These are phyloP conservation scores for Glebionis coronaria DNA, from an alignment of 129 eudicot species.

Conservation along the genomic window DNA sequence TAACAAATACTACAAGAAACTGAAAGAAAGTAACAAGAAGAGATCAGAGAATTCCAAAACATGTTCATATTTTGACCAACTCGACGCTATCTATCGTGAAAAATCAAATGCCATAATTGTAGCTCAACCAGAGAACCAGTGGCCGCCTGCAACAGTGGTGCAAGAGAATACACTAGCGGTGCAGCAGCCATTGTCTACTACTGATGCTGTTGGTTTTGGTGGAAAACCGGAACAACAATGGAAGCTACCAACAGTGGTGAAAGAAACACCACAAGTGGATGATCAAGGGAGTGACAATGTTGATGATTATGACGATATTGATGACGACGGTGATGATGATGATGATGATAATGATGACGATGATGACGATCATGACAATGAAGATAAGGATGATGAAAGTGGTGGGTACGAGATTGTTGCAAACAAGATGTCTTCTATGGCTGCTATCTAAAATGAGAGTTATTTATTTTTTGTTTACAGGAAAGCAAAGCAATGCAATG, in stretches of 20 bases:
- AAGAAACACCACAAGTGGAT: conserved; percentile 16
- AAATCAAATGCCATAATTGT: conserved; percentile 43
- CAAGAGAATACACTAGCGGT: conserved; percentile 15
- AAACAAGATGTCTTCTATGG: conserved; percentile 55
- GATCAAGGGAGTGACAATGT: conserved; percentile 38
- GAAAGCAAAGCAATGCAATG: not conserved
- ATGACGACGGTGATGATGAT: conserved; percentile 28
- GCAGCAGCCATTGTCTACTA: conserved; percentile 21
- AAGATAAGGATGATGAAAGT: conserved; percentile 47
- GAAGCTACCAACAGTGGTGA: conserved; percentile 2
- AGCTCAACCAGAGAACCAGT: conserved; percentile 73
- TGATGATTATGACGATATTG: conserved; percentile 40
- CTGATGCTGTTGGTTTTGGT: not conserved
- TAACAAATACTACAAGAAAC: conserved; percentile 53
- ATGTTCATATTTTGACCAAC: conserved; percentile 49
- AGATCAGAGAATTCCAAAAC: conserved; percentile 49
- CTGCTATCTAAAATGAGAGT: conserved; percentile 32
- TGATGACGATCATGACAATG: conserved; percentile 30
- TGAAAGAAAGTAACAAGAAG: conserved; percentile 49
- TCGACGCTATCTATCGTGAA: conserved; percentile 41
- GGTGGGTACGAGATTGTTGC: conserved; percentile 63
- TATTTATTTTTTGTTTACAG: not conserved
- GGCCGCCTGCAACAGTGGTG: conserved; percentile 46
- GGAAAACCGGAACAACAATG: conserved; percentile 14
- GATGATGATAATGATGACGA: conserved; percentile 27